Evolutionary conservation across 768 basidiomycete species (phyloP).

Genomic region (Rhizopogon vulgaris): DNA sequence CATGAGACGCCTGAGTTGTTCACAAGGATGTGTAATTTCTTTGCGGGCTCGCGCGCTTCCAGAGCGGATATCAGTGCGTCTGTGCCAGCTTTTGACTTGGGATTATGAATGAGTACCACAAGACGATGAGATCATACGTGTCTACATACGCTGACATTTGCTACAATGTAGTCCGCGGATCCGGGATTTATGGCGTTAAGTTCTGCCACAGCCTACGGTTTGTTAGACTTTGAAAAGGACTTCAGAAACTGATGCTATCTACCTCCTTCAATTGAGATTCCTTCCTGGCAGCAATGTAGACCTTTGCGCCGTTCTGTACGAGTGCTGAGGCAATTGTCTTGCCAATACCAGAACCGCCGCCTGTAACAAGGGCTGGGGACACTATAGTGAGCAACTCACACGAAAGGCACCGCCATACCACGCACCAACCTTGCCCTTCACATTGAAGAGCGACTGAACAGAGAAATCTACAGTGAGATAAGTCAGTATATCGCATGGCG

Average conservation of each 20-base stretch:
- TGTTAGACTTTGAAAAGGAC: background rate
- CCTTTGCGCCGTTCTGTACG: conserved; percentile 80
- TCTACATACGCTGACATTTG: conserved; percentile 60
- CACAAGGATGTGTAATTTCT: conserved; percentile 73
- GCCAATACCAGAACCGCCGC: conserved; percentile 80
- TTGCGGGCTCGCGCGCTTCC: conserved; percentile 50
- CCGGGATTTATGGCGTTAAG: conserved; percentile 58
- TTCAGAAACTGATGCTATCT: conserved; percentile 6
- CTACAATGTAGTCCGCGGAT: conserved; percentile 65
- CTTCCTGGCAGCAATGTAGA: conserved; percentile 87
- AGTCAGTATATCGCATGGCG: background rate
- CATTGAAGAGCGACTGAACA: conserved; percentile 51
- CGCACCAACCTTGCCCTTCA: conserved; percentile 65
- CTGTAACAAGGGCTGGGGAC: conserved; percentile 67
- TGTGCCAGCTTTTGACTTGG: conserved; percentile 72
- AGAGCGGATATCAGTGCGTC: conserved; percentile 64
- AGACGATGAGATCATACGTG: background rate
- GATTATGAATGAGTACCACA: background rate
- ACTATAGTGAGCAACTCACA: background rate
- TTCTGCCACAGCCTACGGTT: conserved; percentile 41
- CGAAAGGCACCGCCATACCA: background rate
- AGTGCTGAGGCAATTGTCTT: conserved; percentile 80
- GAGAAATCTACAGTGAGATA: conserved; percentile 38
- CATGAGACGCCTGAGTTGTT: conserved; percentile 81
- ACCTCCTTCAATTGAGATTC: conserved; percentile 74